Evolutionary conservation across 169 alveolate species (phyloP), one percentile per base, ranked within the genome.

Genomic region (Eimeria necatrix): DNA sequence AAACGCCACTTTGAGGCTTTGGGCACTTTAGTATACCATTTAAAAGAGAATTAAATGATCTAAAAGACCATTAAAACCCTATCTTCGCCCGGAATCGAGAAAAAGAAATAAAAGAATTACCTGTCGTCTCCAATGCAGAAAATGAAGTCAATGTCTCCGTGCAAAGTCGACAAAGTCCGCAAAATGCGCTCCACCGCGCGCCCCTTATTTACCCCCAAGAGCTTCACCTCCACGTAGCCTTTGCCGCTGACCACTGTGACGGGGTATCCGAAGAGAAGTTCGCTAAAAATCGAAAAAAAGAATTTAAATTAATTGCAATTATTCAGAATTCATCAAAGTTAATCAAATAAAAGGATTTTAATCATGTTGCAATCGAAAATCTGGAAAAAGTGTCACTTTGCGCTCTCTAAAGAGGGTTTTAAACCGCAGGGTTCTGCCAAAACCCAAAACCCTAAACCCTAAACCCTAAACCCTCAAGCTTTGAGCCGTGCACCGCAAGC

Each of bases 191-290:
- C 85, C 22, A 91, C 96, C 53, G 96, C 96, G 3, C 56, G 64
- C 24, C 96, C 97, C 80, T 95, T 95, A 91, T 95, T 93, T 26
- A 95, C 97, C 4, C 97, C 97, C 22, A 94, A 70, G 6, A 95
- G 93, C 89, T 95, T 95, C 70, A 95, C 96, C 93, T 96, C 97
- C 48, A 94, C 96, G 59, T 94, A 96, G 85, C 97, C 97, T 91
- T 96, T 96, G 83, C 97, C 97, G 64, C 94, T 93, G 89, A 96
- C 88, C 83, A 96, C 96, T n/a, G 92, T 85, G 78, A 96, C 95
- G 2, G 95, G 96, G 18, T 94, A 94, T 80, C 96, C 96, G 18
- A 93, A 84, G 56, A 92, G 91, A 70, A 93, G 20, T 76, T 91
- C 95, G 46, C 95, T 89, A 87, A 4, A 26, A n/a, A n/a, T 2